phyloP scores from a whole-genome alignment of 345 rosid species.

The Erodium maritimum region DNA sequence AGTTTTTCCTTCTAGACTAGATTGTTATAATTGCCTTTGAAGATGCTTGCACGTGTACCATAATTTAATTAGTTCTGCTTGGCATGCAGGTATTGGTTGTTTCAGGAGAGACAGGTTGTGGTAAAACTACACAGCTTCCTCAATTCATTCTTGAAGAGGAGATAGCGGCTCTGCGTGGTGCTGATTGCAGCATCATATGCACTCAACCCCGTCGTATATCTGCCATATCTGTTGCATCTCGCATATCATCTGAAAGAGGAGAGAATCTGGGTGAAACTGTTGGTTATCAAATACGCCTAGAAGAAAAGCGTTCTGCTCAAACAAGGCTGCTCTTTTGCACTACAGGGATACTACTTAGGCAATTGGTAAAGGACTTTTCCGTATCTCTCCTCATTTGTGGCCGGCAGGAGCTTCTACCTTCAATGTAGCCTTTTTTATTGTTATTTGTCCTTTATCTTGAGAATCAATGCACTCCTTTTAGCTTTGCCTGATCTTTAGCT shows the following conservation, averaged over 20 bases:
- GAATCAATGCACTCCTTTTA: too few relatives aligned
- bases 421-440: not conserved
- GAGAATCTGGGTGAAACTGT: slow-evolving; percentile 79
- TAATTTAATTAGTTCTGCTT: slow-evolving; percentile 3
- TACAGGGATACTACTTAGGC: slow-evolving; percentile 82
- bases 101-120: slow-evolving; percentile 98
- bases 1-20: too few relatives aligned
- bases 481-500: too few relatives aligned
- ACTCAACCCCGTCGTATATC: slow-evolving; percentile 97
- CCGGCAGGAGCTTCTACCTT: slow-evolving; percentile 1
- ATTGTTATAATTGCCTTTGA: slow-evolving; percentile 1
- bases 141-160: slow-evolving; percentile 87
- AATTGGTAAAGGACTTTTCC: slow-evolving; percentile 37
- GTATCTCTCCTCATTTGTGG: slow-evolving; percentile 4
- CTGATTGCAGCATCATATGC: slow-evolving; percentile 77
- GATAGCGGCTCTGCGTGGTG: slow-evolving; percentile 65
- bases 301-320: slow-evolving; percentile 61
- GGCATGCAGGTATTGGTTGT: slow-evolving; percentile 61
- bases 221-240: slow-evolving; percentile 89
- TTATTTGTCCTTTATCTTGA: too few relatives aligned
- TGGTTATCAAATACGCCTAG: slow-evolving; percentile 94
- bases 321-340: slow-evolving; percentile 91
- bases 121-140: slow-evolving; percentile 96
- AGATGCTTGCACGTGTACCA: too few relatives aligned
- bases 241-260: slow-evolving; percentile 88